Conservation (phyloP, 2,329 filamentous ascomycete genomes). For the Sclerotinia subarctica region DNA sequence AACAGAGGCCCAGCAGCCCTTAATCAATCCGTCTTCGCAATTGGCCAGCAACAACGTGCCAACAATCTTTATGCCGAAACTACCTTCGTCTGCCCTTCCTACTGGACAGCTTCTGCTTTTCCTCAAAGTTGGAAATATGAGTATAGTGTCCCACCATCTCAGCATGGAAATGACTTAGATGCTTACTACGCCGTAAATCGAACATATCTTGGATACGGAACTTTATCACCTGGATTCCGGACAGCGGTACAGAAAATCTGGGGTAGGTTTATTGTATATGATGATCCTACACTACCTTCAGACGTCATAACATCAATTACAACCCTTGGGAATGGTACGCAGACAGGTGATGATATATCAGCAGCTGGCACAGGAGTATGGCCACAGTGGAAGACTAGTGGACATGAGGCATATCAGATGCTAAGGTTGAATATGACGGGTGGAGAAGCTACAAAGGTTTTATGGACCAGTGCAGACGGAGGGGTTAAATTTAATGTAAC, state of each 20-base stretch:
- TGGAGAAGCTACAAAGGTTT: not conserved
- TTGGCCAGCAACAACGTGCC: slow-evolving; percentile 50
- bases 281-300: slow-evolving; percentile 8
- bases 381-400: not conserved
- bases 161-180: slow-evolving; percentile 39
- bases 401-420: not conserved
- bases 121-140: slow-evolving; percentile 44
- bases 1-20: slow-evolving; percentile 41
- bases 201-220: slow-evolving; percentile 16
- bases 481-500: slow-evolving; percentile 1
- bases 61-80: slow-evolving; percentile 41
- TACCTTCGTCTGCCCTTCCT: slow-evolving; percentile 52
- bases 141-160: slow-evolving; percentile 41
- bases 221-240: slow-evolving; percentile 22
- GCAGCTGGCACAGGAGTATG: slow-evolving; percentile 3
- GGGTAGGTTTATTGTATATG: slow-evolving; percentile 22
- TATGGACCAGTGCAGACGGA: slow-evolving; percentile 5
- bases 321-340: not conserved
- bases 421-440: slow-evolving; percentile 17
- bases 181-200: slow-evolving; percentile 38
- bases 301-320: not conserved
- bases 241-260: slow-evolving; percentile 23
- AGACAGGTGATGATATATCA: not conserved
- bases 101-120: slow-evolving; percentile 50
- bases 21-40: slow-evolving; percentile 44